Evolutionary conservation across 1,284 basidiomycete species (phyloP), one percentile per base, ranked within the genome.

Genomic region (Boletus sp.): DNA sequence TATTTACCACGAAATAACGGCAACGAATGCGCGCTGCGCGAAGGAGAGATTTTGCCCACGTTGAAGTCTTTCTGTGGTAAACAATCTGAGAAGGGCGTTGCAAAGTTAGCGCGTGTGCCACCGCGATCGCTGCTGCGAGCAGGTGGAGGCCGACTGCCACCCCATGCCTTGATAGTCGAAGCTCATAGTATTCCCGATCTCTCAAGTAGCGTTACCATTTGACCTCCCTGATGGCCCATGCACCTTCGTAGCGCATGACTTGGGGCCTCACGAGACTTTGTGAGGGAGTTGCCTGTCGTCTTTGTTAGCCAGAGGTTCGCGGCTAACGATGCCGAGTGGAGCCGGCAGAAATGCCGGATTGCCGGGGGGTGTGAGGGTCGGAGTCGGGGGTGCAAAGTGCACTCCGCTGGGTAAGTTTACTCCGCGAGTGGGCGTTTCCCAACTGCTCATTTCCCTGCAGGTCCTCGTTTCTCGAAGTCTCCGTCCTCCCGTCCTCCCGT

Each of bases 391-490:
- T 4, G 1, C 33, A 16, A 26, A 17, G 27, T 41, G 47, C 55
- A 55, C 64, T 67, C 63, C 64, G 64, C 62, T 53, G 38, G 44
- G 42, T 25, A 44, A 23, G 20, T 27, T 4, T 46, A 66, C 62
- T 66, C 62, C 62, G 62, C 65, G 65, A 67, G 41, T 51, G 49
- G 51, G 61, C 47, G 56, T 62, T 60, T 69, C 57, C 30, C 52
- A 55, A 53, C 57, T 37, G 44, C 62, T 61, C 55, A 61, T 60
- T 66, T 67, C 47, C 55, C 50, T 56, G 29, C 49, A 17, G 44
- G 44, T 52, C 55, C 50, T 58, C 56, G 56, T 59, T 58, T 46
- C 50, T 51, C 44, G 26, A 43, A 41, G 47, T 51, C 46, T 41
- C 39, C 35, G 54, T 54, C 30, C 26, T 37, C 33, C 16, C 27